These are phyloP conservation scores for Adiantum capillusveneris DNA, from an alignment of 75 land plant genomes.

Conservation along the genomic window DNA sequence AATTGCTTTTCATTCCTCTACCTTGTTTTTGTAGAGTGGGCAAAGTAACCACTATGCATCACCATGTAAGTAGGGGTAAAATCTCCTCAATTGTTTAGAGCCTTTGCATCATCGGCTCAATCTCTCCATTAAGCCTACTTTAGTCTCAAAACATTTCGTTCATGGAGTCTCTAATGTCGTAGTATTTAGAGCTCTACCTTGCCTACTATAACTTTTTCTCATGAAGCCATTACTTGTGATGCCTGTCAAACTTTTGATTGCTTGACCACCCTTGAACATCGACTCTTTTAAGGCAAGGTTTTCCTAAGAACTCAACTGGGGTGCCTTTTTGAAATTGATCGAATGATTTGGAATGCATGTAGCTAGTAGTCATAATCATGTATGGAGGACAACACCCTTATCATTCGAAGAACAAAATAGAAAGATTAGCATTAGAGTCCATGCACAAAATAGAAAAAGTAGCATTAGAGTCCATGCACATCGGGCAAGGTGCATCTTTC, in stretches of 20 bases:
- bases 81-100: too few relatives aligned
- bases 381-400: slow-evolving; percentile 39
- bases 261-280: too few relatives aligned
- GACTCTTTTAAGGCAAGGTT: background rate
- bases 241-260: too few relatives aligned
- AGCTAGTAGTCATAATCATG: slow-evolving; percentile 42
- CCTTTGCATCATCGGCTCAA: too few relatives aligned
- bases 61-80: background rate
- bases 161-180: too few relatives aligned
- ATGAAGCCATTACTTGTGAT: too few relatives aligned
- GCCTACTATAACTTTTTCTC: too few relatives aligned
- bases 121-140: too few relatives aligned
- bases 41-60: slow-evolving; percentile 24
- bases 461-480: slow-evolving; percentile 37
- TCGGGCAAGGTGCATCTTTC: slow-evolving; percentile 37
- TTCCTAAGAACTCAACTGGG: slow-evolving; percentile 1
- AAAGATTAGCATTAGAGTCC: too few relatives aligned
- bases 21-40: slow-evolving; percentile 63
- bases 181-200: too few relatives aligned
- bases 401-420: slow-evolving; percentile 34
- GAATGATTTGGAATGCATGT: slow-evolving; percentile 41
- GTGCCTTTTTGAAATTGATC: slow-evolving; percentile 36
- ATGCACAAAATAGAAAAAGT: too few relatives aligned
- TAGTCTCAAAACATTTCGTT: too few relatives aligned
- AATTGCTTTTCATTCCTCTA: slow-evolving; percentile 49